A percentile compares a stretch with the other conserved stretches of the same genome.
phyloP scores from a whole-genome alignment of 225 moss, liverwort and hornwort species.

The Anthoceros angustus region DNA sequence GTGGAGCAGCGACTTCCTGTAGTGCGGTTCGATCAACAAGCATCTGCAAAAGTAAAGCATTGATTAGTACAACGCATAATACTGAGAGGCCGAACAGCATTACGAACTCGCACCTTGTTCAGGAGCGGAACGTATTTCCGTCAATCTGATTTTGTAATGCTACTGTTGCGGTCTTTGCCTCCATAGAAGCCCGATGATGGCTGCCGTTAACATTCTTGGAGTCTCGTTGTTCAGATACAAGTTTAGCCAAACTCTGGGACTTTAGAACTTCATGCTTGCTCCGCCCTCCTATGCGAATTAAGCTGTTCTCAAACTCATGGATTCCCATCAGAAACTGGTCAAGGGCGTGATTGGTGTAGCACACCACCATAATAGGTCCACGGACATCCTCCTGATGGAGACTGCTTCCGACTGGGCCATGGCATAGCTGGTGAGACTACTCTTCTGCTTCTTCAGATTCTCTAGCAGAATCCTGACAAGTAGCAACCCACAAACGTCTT shows the following conservation, averaged over 20 bases:
- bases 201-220: neutral
- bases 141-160: slow-evolving; percentile 7
- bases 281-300: slow-evolving; percentile 21
- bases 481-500: slow-evolving; percentile 28
- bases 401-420: neutral
- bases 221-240: slow-evolving; percentile 7
- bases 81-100: neutral
- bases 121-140: neutral
- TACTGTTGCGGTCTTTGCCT: slow-evolving; percentile 1
- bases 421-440: neutral
- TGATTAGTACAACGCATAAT: no score
- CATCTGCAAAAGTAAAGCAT: neutral
- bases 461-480: slow-evolving; percentile 21
- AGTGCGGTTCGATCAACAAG: neutral
- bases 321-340: slow-evolving; percentile 33
- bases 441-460: slow-evolving; percentile 8
- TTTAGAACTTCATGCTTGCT: slow-evolving; percentile 15
- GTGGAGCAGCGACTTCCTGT: neutral
- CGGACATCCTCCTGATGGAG: slow-evolving; percentile 1
- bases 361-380: slow-evolving; percentile 27
- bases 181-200: slow-evolving; percentile 4
- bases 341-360: slow-evolving; percentile 30
- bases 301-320: slow-evolving; percentile 10
- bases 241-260: slow-evolving; percentile 8
- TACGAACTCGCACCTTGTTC: slow-evolving; percentile 1